Conservation (phyloP, 306 rosid genomes). For the Fragaria vesca region DNA sequence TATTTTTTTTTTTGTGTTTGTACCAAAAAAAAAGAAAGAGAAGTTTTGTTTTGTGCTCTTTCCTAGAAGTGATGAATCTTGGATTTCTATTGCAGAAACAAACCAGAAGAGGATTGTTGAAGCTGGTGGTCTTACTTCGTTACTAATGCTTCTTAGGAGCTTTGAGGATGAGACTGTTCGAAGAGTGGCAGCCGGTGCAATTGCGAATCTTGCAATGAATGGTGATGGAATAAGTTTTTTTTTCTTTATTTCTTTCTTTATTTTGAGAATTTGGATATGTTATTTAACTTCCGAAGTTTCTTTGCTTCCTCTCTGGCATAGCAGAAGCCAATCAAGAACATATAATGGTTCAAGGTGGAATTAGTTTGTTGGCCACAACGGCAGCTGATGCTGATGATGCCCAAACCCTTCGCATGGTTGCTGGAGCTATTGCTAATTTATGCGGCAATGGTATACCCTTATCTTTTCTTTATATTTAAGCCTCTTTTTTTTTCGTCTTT, state of each 20-base stretch:
- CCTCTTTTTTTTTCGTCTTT: not conserved
- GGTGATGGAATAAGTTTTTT: conserved; percentile 44
- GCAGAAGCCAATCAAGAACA: conserved; percentile 96
- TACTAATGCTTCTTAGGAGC: conserved; percentile 94
- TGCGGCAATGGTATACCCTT: conserved; percentile 86
- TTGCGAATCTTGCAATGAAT: conserved; percentile 98
- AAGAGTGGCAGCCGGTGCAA: conserved; percentile 98
- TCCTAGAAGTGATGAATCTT: conserved; percentile 26
- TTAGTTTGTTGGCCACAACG: conserved; percentile 80
- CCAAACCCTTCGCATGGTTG: conserved; percentile 98
- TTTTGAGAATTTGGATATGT: conserved; percentile 14
- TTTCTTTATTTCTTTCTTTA: conserved; percentile 5
- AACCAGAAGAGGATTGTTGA: conserved; percentile 94
- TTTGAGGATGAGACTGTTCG: conserved; percentile 94
- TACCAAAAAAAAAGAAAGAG: too few relatives aligned
- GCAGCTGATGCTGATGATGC: conserved; percentile 98
- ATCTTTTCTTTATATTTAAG: not conserved
- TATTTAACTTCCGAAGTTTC: conserved; percentile 10
- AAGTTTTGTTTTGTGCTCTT: conserved; percentile 13
- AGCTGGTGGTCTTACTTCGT: conserved; percentile 92
- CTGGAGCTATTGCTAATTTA: conserved; percentile 94
- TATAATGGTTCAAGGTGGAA: conserved; percentile 92
- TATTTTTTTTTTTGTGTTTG: too few relatives aligned
- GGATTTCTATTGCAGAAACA: conserved; percentile 60
- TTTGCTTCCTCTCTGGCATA: conserved; percentile 34